phyloP scores from a whole-genome alignment of 495 filamentous ascomycete genomes.

The Hyaloscypha variabilis region DNA sequence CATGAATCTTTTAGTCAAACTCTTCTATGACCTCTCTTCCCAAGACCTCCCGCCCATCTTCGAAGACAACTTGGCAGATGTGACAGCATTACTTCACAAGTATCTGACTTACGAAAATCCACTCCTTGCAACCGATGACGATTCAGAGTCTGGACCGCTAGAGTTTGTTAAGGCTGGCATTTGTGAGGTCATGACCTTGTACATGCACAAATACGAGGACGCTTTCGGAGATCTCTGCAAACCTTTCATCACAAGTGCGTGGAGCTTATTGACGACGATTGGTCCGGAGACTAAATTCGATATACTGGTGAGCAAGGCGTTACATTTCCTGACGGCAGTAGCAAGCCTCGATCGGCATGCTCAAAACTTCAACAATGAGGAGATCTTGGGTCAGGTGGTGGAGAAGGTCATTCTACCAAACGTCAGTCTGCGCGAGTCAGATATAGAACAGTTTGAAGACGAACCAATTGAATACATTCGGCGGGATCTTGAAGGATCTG shows the following conservation, averaged over 20 bases:
- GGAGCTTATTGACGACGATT: slow-evolving; percentile 84
- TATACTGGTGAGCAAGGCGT: slow-evolving; percentile 88
- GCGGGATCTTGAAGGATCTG: slow-evolving; percentile 92
- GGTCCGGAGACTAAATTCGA: slow-evolving; percentile 92
- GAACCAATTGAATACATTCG: slow-evolving; percentile 99
- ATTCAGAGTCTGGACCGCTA: slow-evolving; percentile 79
- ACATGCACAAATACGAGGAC: slow-evolving; percentile 91
- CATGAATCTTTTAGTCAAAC: slow-evolving; percentile 82
- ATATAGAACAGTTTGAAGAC: slow-evolving; percentile 95
- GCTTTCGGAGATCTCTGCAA: slow-evolving; percentile 78
- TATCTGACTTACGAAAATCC: slow-evolving; percentile 90
- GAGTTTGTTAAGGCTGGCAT: slow-evolving; percentile 91
- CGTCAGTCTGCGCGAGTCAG: slow-evolving; percentile 83
- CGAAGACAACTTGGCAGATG: slow-evolving; percentile 69
- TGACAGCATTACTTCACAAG: slow-evolving; percentile 83
- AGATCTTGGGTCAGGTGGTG: slow-evolving; percentile 76
- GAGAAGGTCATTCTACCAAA: slow-evolving; percentile 96
- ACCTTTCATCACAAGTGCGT: slow-evolving; percentile 84
- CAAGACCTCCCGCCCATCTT: slow-evolving; percentile 95
- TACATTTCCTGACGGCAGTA: slow-evolving; percentile 92
- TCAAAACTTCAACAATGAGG: slow-evolving; percentile 78
- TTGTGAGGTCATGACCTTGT: slow-evolving; percentile 84
- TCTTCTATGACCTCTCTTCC: slow-evolving; percentile 93
- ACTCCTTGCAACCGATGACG: slow-evolving; percentile 78
- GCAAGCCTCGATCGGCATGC: slow-evolving; percentile 77